Conservation (phyloP, 1,284 basidiomycete species). For the Puccinia horiana region DNA sequence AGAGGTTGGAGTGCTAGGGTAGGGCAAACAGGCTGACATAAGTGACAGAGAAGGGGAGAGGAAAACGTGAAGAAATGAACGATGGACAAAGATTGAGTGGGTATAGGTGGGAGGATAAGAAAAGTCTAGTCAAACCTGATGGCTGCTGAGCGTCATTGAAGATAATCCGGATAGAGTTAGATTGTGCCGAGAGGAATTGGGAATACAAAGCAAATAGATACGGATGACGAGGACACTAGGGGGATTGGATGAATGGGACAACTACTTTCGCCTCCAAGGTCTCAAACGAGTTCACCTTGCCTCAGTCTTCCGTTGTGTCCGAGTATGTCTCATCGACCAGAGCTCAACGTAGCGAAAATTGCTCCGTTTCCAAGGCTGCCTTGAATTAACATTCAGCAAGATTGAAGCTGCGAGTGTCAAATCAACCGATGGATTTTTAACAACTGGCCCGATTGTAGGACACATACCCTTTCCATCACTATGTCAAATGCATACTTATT, state of each 20-base stretch:
- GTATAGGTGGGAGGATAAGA: neutral
- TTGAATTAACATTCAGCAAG: neutral
- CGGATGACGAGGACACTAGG: neutral
- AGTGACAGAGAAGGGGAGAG: neutral
- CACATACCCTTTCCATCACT: too few species aligned
- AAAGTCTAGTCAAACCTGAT: neutral
- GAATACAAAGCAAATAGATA: neutral
- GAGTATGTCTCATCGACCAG: neutral
- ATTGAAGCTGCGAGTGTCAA: neutral
- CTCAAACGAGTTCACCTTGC: neutral
- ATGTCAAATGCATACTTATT: too few species aligned
- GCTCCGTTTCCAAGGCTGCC: conserved; percentile 10
- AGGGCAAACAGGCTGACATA: neutral
- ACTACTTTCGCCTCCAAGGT: neutral
- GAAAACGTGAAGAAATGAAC: neutral
- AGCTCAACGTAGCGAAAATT: neutral
- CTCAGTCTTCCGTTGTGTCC: neutral
- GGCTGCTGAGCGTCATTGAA: neutral
- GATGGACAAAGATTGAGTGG: neutral
- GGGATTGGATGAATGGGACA: conserved; percentile 6
- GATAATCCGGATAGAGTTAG: neutral
- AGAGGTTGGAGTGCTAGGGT: neutral
- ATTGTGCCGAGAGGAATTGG: neutral
- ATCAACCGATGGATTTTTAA: neutral
- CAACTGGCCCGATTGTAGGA: neutral